Evolutionary conservation across 2,329 filamentous ascomycete genomes (phyloP), one percentile per base, ranked within the genome.

Genomic region (Rhinocladiella mackenziei): DNA sequence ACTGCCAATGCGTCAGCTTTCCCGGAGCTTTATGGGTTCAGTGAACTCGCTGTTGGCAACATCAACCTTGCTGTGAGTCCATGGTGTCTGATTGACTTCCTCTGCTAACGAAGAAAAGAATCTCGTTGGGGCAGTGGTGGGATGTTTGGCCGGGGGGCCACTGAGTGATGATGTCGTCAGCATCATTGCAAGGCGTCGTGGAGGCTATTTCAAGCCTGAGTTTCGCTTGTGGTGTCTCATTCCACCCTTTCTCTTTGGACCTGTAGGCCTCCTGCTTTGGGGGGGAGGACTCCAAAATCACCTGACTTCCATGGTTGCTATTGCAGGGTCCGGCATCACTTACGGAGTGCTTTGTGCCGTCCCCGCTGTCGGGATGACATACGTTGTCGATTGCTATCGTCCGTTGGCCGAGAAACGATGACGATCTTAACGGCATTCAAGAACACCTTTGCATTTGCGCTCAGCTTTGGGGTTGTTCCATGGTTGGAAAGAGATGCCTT

Each of bases 201-300:
- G 60, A 25, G 71, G 70, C 22, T 65, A 70, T 45, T 71, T 69
- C 35, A 70, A 74, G 55, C 67, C 71, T 2, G 72, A 74, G 55
- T 73, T 72, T 66, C 63, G 71, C 1, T 58, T 74, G 2, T 69
- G 64, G 62, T 39, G 20, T 11, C 18, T 45, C 5, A 26, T 45
- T 19, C 8, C 9, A 8, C n/a, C 33, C 11, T 23, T 25, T 20
- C 7, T 39, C 34, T 39, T 45, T 34, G 35, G 28, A 2, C 43
- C 43, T 1, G n/a, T 45, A 3, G 35, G 43, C 18, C 36, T 45
- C n/a, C 5, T 45, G 18, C 26, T 45, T 9, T 45, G 35, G 34
- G 43, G 43, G 5, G 7, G 25, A 18, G 43, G 7, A 5, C 26
- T 45, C 2, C 19, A 17, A 4, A 34, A 28, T 29, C 18, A 41